Evolutionary conservation across 176 grass and related monocot species (phyloP).

Genomic region (Chloris gayana): DNA sequence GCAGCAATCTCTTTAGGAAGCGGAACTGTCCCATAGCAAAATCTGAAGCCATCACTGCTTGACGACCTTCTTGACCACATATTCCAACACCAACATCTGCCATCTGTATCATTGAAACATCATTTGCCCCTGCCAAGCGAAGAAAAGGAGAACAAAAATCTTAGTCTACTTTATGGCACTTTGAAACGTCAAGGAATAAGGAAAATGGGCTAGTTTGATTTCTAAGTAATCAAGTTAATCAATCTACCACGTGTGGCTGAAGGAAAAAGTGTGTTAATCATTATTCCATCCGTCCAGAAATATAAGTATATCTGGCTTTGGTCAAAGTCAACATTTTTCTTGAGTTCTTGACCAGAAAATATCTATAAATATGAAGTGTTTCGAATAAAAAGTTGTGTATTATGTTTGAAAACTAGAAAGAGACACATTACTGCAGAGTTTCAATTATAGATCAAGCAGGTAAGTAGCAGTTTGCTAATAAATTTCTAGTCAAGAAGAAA

Average conservation of each 20-base stretch:
- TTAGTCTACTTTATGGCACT: background rate
- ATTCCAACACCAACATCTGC: constrained; percentile 99
- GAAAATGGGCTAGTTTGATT: constrained; percentile 1
- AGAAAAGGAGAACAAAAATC: constrained; percentile 14
- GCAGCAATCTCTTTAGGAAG: constrained; percentile 98
- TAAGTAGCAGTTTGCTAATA: constrained; percentile 28
- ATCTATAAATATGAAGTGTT: background rate
- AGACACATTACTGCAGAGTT: background rate
- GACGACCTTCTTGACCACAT: constrained; percentile 99
- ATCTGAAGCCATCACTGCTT: constrained; percentile 99
- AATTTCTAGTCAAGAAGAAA: background rate
- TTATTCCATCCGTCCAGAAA: background rate
- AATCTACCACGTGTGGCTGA: background rate
- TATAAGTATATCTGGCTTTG: background rate
- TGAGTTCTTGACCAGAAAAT: background rate
- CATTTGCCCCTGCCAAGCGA: constrained; percentile 84
- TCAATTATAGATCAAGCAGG: constrained; percentile 37
- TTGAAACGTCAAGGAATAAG: background rate
- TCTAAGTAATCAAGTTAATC: constrained; percentile 14
- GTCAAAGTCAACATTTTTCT: background rate
- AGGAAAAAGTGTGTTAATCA: constrained; percentile 5
- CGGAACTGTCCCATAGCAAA: constrained; percentile 99
- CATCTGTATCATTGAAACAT: constrained; percentile 99
- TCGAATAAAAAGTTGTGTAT: background rate
- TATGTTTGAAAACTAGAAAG: background rate